Evolutionary conservation across 1,139 yeast genomes (phyloP).

Genomic region (Debaryomycetaceae sp.): DNA sequence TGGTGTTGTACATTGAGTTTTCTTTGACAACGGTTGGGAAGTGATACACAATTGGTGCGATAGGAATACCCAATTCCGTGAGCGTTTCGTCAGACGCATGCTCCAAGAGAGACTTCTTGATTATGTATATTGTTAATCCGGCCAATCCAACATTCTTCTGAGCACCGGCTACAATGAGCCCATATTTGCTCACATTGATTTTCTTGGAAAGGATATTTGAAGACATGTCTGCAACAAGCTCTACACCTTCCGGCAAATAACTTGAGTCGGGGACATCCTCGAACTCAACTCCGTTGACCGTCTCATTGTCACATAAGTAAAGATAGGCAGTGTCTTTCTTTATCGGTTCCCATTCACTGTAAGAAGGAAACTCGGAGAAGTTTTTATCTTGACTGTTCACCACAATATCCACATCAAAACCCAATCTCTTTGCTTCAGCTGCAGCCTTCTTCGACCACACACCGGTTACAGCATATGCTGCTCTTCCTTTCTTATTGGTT

Average conservation of each 20-base stretch:
- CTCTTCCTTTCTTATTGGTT: slow-evolving; percentile 62
- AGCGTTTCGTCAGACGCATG: slow-evolving; percentile 65
- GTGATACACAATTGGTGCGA: slow-evolving; percentile 85
- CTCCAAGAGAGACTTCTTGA: slow-evolving; percentile 73
- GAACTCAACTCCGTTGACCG: slow-evolving; percentile 93
- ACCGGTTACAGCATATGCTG: slow-evolving; percentile 88
- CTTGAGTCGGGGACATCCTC: slow-evolving; percentile 46
- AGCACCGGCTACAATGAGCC: slow-evolving; percentile 91
- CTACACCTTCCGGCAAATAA: slow-evolving; percentile 63
- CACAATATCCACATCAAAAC: slow-evolving; percentile 69
- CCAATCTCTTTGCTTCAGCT: slow-evolving; percentile 84
- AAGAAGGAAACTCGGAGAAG: slow-evolving; percentile 67
- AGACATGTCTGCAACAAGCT: slow-evolving; percentile 90
- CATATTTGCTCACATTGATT: slow-evolving; percentile 79
- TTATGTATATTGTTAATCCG: slow-evolving; percentile 86
- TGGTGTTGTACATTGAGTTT: slow-evolving; percentile 92
- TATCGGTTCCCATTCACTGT: slow-evolving; percentile 56
- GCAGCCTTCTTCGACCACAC: slow-evolving; percentile 87
- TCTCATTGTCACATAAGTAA: slow-evolving; percentile 93
- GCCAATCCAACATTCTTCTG: slow-evolving; percentile 97
- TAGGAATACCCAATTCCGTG: slow-evolving; percentile 57
- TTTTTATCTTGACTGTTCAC: slow-evolving; percentile 64
- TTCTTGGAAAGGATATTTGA: slow-evolving; percentile 83
- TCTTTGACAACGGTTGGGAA: slow-evolving; percentile 82
- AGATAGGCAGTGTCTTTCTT: slow-evolving; percentile 62